These are phyloP conservation scores for Breynia disticha DNA, from an alignment of 441 rosid species.

Conservation along the genomic window DNA sequence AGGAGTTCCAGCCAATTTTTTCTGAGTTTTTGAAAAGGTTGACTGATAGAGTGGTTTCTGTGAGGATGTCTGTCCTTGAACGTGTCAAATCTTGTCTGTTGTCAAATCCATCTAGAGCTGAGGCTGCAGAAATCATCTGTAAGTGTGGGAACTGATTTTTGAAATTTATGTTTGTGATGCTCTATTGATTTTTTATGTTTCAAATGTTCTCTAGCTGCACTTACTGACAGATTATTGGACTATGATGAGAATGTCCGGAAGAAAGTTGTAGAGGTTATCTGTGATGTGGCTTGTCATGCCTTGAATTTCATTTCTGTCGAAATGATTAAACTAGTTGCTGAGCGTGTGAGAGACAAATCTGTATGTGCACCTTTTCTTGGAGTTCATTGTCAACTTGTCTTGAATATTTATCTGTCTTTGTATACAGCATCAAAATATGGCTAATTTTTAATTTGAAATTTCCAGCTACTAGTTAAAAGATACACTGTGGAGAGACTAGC, in stretches of 20 bases:
- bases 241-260: constrained; percentile 95
- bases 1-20: constrained; percentile 78
- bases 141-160: constrained; percentile 29
- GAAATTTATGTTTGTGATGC: constrained; percentile 12
- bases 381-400: constrained; percentile 9
- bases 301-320: constrained; percentile 61
- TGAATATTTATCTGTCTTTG: constrained; percentile 10
- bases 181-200: constrained; percentile 18
- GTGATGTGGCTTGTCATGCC: constrained; percentile 74
- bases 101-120: constrained; percentile 63
- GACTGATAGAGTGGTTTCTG: constrained; percentile 86
- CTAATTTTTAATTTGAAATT: constrained; percentile 6
- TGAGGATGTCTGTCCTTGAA: constrained; percentile 85
- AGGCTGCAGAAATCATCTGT: constrained; percentile 83
- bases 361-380: constrained; percentile 38
- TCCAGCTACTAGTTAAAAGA: constrained; percentile 80
- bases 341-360: constrained; percentile 96
- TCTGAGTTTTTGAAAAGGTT: constrained; percentile 92
- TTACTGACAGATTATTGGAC: constrained; percentile 93
- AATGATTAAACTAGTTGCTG: constrained; percentile 74
- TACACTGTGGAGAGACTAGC: constrained; percentile 89
- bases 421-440: constrained; percentile 7
- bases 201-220: constrained; percentile 59
- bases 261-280: constrained; percentile 88
- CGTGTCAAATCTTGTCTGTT: constrained; percentile 81